Percentiles rank a stretch among this genome's conserved stretches.
These are phyloP conservation scores for Omphalea diandra DNA, from an alignment of 441 rosid genomes.

Conservation along the genomic window DNA sequence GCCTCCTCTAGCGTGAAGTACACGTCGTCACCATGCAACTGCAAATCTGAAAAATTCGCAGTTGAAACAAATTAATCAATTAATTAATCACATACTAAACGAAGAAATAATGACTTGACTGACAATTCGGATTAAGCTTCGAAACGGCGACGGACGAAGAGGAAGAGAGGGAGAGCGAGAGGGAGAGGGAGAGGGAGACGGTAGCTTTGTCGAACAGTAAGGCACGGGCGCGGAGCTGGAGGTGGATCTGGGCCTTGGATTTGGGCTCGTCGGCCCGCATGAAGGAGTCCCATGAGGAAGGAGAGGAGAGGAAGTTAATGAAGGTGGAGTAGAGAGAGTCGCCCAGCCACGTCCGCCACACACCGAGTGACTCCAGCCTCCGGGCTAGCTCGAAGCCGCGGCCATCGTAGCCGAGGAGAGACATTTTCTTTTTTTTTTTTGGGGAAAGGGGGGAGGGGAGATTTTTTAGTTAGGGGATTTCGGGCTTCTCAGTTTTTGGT, in stretches of 20 bases:
- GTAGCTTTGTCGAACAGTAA: conserved; percentile 80
- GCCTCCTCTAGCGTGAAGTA: conserved; percentile 72
- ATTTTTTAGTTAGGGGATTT: too few relatives aligned
- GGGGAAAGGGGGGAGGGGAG: too few relatives aligned
- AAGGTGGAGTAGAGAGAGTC: conserved; percentile 57
- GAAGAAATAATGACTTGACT: conserved; percentile 12
- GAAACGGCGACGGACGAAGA: conserved; percentile 47
- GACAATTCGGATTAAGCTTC: conserved; percentile 65
- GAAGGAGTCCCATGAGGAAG: conserved; percentile 69
- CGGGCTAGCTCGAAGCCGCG: conserved; percentile 79
- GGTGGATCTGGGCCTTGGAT: conserved; percentile 73
- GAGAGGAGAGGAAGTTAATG: conserved; percentile 56
- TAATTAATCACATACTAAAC: too few relatives aligned
- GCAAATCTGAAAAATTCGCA: conserved; percentile 48
- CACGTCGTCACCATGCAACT: conserved; percentile 80
- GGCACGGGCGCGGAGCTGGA: conserved; percentile 86
- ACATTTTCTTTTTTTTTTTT: too few relatives aligned
- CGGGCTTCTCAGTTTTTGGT: too few relatives aligned
- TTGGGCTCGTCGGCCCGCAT: conserved; percentile 66
- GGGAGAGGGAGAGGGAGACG: conserved; percentile 54
- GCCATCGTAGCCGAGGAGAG: conserved; percentile 86
- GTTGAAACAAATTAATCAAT: background rate
- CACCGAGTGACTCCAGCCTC: conserved; percentile 61
- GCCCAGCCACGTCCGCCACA: conserved; percentile 86
- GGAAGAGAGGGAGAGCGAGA: conserved; percentile 31